Base-by-base conservation (phyloP, 257 asterid genomes). In the Cruciata laevipes region DNA sequence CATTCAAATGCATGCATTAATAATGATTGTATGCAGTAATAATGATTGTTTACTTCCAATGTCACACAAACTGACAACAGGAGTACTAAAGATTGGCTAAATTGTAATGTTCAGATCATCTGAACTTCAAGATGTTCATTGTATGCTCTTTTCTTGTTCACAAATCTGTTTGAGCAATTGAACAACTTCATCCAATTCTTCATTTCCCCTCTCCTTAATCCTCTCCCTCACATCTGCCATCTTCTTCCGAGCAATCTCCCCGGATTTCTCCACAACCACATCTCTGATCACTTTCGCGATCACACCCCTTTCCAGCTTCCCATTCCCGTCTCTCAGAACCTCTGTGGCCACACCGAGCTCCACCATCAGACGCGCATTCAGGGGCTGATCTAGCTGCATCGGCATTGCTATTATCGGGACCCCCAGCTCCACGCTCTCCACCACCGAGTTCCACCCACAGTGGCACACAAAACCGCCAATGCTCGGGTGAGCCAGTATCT, bases 361-460 rank as follows among this genome's bases (percentile, higher is more conserved):
- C 55, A 58, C 75, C 56, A 55, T 72, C 69, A 81, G 61, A 72
- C 72, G 78, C 7, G 79, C 77, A 64, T 78, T 81, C 25, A 75
- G 2, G 0, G 85, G 83, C 72, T 81, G 83, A 33, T 81, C 83
- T 24, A 73, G 63, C 5, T 73, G 72, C 81, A 81, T 78, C 0
- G 85, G 85, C 33, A 78, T 38, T 0, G 75, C 72, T 6, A 78
- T 81, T 11, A 81, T 59, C 3, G 85, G 83, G 24, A 75, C 75
- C 3, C 81, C 83, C 30, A 78, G 35, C 20, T 73, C 59, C 20
- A 67, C 68, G 20, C 81, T 75, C n/a, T 81, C 85, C 55, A 67
- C 11, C 1, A 67, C 10, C 6, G 85, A 78, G 61, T 42, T 71
- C 85, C 85, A 75, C 6, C 83, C 83, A 18, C 83, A 75, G 3